Base-by-base conservation (phyloP, 495 filamentous ascomycete species). In the Paragyromitra xinjiangensis region DNA sequence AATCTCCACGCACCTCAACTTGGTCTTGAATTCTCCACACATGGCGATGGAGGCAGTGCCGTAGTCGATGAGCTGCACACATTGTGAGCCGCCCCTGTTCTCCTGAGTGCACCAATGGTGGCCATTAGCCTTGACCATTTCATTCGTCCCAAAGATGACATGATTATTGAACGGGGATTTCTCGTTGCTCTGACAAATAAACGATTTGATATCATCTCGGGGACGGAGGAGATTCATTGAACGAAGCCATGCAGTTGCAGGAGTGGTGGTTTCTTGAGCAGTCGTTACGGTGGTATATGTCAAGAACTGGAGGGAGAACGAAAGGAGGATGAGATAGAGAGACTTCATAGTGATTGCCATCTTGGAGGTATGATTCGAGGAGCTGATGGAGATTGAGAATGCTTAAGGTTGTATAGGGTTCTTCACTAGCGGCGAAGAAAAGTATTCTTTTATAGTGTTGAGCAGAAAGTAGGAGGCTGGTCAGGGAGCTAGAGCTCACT, bases 31-130 rank as follows among this genome's bases (percentile, higher is more conserved):
- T n/a, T 77, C 74, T 7, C 69, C 74, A 58, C 74, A 77, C 74
- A 77, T 77, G 11, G 4, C 34, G 4, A 66, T 42, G 19, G 62
- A 66, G 14, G 74, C 74, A 61, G 69, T 77, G 6, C 74, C 74
- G 26, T 77, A 77, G 7, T 61, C 14, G 6, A 77, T 1, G 14
- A 77, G 40, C 14, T 73, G 59, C 0, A 29, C 51, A 34, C 74
- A 77, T 45, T 37, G 64, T 69, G 71, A 74, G 7, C 69, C 69
- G 9, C 44, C 7, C 11, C 61, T 63, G 14, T 73, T 77, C 1
- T 77, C 61, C n/a, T 77, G 74, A 11, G 69, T 73, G 7, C 74
- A 77, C 74, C 74, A 77, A n/a, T 73, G 74, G 11, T 73, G 59
- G 14, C 74, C 74, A 12, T 61, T 62, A 1, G 11, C 16, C 1